Evolutionary conservation across 1,139 yeast genomes (phyloP).

Genomic region (Kodamaea ohmeri): DNA sequence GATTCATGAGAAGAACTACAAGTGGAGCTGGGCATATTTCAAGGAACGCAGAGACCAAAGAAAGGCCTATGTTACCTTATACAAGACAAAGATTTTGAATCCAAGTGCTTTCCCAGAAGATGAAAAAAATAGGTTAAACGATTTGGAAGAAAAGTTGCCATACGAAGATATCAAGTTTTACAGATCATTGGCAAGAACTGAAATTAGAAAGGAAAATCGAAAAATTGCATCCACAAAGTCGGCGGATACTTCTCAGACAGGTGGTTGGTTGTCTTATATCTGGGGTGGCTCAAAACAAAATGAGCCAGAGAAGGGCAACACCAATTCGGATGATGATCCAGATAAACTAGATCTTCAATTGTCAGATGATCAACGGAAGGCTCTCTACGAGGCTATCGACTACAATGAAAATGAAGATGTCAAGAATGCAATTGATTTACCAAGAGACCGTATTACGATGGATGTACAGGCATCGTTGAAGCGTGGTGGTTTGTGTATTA

Average conservation of each 20-base stretch:
- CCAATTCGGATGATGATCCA: slow-evolving; percentile 11
- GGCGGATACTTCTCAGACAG: slow-evolving; percentile 6
- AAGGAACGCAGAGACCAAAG: slow-evolving; percentile 71
- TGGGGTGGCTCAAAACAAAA: slow-evolving; percentile 16
- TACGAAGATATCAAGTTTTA: slow-evolving; percentile 84
- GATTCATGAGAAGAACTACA: slow-evolving; percentile 74
- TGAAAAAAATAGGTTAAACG: slow-evolving; percentile 41
- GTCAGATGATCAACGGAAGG: slow-evolving; percentile 69
- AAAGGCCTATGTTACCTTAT: slow-evolving; percentile 61
- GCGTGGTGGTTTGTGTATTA: slow-evolving; percentile 74
- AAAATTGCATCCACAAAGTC: slow-evolving; percentile 5
- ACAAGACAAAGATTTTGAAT: slow-evolving; percentile 53
- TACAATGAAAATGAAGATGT: slow-evolving; percentile 69
- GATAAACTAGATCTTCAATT: slow-evolving; percentile 41
- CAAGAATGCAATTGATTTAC: slow-evolving; percentile 57
- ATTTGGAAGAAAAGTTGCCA: slow-evolving; percentile 57
- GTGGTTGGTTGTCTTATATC: slow-evolving; percentile 30
- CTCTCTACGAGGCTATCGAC: slow-evolving; percentile 90
- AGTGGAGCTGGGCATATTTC: slow-evolving; percentile 89
- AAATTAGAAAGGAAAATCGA: slow-evolving; percentile 54
- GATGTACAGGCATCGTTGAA: slow-evolving; percentile 67
- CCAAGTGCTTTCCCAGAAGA: slow-evolving; percentile 25
- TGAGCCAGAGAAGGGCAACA: slow-evolving; percentile 7
- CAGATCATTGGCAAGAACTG: slow-evolving; percentile 72
- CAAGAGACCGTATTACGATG: slow-evolving; percentile 67